Conservation (phyloP, 2,329 filamentous ascomycete genomes). For the Hypoxylon rubiginosum region DNA sequence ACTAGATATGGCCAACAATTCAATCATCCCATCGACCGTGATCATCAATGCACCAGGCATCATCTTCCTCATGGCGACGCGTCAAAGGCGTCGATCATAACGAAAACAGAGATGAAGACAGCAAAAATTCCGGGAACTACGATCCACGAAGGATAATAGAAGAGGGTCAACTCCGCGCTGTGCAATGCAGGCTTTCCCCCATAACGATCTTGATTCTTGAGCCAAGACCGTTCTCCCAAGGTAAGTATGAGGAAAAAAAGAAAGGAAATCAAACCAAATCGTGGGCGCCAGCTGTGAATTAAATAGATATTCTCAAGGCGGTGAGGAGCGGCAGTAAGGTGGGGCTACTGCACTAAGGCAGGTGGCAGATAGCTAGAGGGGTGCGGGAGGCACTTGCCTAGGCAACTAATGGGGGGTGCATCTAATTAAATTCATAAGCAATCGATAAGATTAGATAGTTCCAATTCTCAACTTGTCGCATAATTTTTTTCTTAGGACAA, state of each 20-base stretch:
- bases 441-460: conserved; percentile 45
- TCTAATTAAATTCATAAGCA: conserved; percentile 23
- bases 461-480: conserved; percentile 26
- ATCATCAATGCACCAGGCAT: not conserved
- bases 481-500: conserved; percentile 42
- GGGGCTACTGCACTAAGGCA: no score
- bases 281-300: conserved; percentile 4
- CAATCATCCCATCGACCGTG: no score
- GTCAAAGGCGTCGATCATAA: conserved; percentile 30
- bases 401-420: conserved; percentile 22
- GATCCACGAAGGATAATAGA: conserved; percentile 42
- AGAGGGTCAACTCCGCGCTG: conserved; percentile 37
- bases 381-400: conserved; percentile 12
- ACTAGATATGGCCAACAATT: no score
- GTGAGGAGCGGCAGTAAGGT: not conserved
- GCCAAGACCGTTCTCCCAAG: conserved; percentile 27
- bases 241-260: conserved; percentile 39
- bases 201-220: conserved; percentile 28
- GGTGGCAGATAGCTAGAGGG: conserved; percentile 40
- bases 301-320: conserved; percentile 15
- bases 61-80: conserved; percentile 38
- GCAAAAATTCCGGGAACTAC: conserved; percentile 40
- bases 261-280: conserved; percentile 1
- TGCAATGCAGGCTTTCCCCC: conserved; percentile 39
- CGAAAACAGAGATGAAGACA: conserved; percentile 27